phyloP scores from a whole-genome alignment of 225 moss, liverwort and hornwort species.

The Lunularia cruciata region DNA sequence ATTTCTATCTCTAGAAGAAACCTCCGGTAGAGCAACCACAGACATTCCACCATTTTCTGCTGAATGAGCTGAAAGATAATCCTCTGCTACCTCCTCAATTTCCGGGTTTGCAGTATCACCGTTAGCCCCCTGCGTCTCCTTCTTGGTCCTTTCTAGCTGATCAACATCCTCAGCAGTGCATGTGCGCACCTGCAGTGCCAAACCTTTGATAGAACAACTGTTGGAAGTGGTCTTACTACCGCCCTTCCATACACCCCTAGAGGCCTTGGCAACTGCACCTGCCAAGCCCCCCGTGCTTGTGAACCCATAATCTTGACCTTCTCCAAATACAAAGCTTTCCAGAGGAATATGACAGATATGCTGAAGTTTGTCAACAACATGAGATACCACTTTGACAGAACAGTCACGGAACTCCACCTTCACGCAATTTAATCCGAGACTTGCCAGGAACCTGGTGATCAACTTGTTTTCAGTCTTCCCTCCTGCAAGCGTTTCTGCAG shows the following conservation, averaged over 20 bases:
- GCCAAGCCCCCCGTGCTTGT: conserved; percentile 61
- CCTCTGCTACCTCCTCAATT: conserved; percentile 25
- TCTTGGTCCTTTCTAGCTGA: background rate
- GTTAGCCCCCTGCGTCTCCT: background rate
- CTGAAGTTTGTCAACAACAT: conserved; percentile 47
- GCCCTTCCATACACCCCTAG: conserved; percentile 50
- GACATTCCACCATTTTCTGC: conserved; percentile 14
- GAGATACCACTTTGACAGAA: conserved; percentile 57
- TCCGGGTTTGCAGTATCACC: conserved; percentile 14
- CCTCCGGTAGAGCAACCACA: conserved; percentile 8
- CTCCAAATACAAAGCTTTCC: conserved; percentile 71
- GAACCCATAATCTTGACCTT: conserved; percentile 48
- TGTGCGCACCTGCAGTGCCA: conserved; percentile 46
- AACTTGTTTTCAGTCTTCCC: conserved; percentile 46
- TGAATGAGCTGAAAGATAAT: conserved; percentile 23
- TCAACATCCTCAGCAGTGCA: background rate
- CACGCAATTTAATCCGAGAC: conserved; percentile 67
- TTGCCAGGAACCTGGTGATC: conserved; percentile 53
- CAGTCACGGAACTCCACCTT: conserved; percentile 74
- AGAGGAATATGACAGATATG: conserved; percentile 60
- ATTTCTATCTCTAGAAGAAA: conserved; percentile 9
- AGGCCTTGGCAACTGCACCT: conserved; percentile 61
- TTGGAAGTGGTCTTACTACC: conserved; percentile 40
- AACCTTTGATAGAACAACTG: conserved; percentile 52
- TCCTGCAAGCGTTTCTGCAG: conserved; percentile 45